Evolutionary conservation across 768 basidiomycete genomes (phyloP).

Genomic region (Suillus tomentosus): DNA sequence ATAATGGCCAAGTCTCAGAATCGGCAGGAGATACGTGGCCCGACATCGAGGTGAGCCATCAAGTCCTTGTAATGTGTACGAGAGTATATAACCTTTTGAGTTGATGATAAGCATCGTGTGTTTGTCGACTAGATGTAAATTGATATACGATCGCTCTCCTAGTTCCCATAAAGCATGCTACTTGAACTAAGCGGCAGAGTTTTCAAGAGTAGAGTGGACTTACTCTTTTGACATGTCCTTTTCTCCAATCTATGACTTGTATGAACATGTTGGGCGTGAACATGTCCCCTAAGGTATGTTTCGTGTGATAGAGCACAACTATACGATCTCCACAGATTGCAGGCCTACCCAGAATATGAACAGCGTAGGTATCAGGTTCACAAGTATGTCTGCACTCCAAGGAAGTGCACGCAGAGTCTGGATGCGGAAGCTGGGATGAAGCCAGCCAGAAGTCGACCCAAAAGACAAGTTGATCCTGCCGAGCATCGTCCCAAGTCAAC

Average conservation of each 20-base stretch:
- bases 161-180: neutral
- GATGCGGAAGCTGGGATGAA: conserved; percentile 4
- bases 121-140: neutral
- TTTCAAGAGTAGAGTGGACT: neutral
- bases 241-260: conserved; percentile 4
- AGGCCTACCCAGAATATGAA: neutral
- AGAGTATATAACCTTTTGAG: neutral
- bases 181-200: neutral
- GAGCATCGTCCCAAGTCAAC: neutral
- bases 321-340: neutral
- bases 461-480: neutral
- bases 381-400: neutral
- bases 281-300: neutral
- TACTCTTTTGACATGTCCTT: neutral
- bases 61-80: neutral
- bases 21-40: neutral
- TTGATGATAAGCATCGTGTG: neutral
- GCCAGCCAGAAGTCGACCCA: neutral
- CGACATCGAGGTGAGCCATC: neutral
- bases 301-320: neutral
- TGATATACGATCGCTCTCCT: neutral
- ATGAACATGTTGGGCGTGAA: neutral
- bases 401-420: neutral
- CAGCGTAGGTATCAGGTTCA: neutral
- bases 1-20: neutral